Evolutionary conservation across 495 filamentous ascomycete species (phyloP).

Genomic region (Chlorociboria aeruginascens): DNA sequence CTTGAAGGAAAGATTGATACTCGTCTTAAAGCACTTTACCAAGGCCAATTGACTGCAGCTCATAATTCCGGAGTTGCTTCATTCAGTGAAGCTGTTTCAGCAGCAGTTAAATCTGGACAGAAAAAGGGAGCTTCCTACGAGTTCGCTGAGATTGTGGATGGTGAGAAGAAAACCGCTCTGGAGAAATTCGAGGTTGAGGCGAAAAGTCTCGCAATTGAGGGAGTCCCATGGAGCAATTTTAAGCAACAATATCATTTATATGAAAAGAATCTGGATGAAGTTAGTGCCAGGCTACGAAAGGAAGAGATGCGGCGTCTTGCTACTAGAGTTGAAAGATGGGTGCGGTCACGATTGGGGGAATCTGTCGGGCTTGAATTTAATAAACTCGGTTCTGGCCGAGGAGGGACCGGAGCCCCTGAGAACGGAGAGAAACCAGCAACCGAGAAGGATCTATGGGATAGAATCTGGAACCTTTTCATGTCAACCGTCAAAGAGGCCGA

Average conservation of each 20-base stretch:
- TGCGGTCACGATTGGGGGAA: constrained; percentile 74
- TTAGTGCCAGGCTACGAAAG: constrained; percentile 66
- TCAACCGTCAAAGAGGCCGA: constrained; percentile 81
- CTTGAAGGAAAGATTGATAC: constrained; percentile 76
- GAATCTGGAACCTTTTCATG: constrained; percentile 81
- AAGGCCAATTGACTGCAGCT: constrained; percentile 71
- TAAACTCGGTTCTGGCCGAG: constrained; percentile 75
- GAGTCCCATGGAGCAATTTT: constrained; percentile 69
- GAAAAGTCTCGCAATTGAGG: constrained; percentile 57
- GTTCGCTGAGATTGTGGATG: constrained; percentile 85
- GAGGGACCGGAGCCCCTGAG: constrained; percentile 68
- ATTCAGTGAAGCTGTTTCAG: constrained; percentile 74
- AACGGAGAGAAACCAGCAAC: constrained; percentile 41
- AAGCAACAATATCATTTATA: constrained; percentile 40
- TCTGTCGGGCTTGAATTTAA: constrained; percentile 91
- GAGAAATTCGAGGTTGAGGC: constrained; percentile 69
- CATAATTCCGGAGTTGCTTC: constrained; percentile 81
- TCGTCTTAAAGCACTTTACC: constrained; percentile 76
- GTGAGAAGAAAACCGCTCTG: constrained; percentile 64
- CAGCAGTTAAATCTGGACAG: constrained; percentile 72
- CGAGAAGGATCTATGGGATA: constrained; percentile 90
- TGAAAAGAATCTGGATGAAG: constrained; percentile 76
- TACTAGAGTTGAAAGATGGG: constrained; percentile 82
- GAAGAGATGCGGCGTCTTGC: constrained; percentile 95
- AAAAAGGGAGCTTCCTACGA: constrained; percentile 84